phyloP scores from a whole-genome alignment of 805 yeast genomes.

The Pichia kluyveri region DNA sequence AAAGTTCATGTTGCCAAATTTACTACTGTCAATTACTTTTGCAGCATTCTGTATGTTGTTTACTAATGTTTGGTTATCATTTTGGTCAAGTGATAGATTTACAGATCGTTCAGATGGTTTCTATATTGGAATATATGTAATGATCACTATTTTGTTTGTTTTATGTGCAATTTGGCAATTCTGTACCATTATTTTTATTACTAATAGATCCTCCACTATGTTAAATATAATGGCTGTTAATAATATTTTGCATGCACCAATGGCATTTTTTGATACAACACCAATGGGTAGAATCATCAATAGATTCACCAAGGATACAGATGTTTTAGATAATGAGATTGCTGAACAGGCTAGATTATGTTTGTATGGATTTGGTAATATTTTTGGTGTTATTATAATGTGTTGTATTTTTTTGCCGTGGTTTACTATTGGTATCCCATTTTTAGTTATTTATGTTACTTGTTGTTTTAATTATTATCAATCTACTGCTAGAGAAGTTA shows the following conservation, averaged over 20 bases:
- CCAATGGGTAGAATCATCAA: constrained; percentile 84
- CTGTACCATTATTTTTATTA: constrained; percentile 37
- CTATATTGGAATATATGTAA: constrained; percentile 67
- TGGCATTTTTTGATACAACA: constrained; percentile 75
- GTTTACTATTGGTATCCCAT: constrained; percentile 57
- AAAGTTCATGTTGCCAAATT: constrained; percentile 15
- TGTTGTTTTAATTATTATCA: constrained; percentile 45
- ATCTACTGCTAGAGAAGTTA: constrained; percentile 66
- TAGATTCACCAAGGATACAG: constrained; percentile 82
- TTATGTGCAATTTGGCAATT: constrained; percentile 36
- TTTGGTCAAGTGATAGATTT: constrained; percentile 76
- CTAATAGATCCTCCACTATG: constrained; percentile 43
- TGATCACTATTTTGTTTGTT: constrained; percentile 44
- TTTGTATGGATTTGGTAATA: constrained; percentile 37
- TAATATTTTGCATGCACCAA: constrained; percentile 74
- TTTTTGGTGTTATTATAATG: constrained; percentile 26
- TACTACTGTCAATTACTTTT: constrained; percentile 17
- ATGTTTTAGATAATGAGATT: constrained; percentile 71
- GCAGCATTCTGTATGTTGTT: constrained; percentile 47
- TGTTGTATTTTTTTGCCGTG: constrained; percentile 45
- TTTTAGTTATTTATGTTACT: constrained; percentile 37
- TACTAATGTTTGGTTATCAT: constrained; percentile 71
- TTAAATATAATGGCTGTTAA: constrained; percentile 56
- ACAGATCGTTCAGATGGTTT: too few relatives aligned
- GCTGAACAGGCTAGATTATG: constrained; percentile 66